These are phyloP conservation scores for Xylaria telfairii DNA, from an alignment of 495 filamentous ascomycete genomes.

Conservation along the genomic window DNA sequence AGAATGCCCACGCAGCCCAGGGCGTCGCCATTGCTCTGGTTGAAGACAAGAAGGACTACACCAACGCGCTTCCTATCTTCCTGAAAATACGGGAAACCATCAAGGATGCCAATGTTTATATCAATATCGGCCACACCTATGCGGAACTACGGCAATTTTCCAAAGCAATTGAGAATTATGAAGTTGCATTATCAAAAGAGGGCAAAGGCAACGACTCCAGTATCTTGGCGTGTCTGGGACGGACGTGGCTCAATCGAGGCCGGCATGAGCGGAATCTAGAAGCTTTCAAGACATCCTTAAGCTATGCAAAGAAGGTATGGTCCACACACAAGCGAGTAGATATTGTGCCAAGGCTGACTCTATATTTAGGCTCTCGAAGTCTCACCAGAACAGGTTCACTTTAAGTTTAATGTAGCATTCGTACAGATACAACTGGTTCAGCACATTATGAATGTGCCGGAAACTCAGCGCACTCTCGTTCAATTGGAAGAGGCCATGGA, in stretches of 20 bases:
- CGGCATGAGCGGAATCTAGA: constrained; percentile 77
- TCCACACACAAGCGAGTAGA: constrained; percentile 19
- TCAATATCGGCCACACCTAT: constrained; percentile 93
- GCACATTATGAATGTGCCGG: constrained; percentile 73
- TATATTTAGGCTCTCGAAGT: constrained; percentile 68
- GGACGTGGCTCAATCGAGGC: constrained; percentile 89
- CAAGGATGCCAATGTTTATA: constrained; percentile 81
- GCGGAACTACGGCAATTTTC: constrained; percentile 86
- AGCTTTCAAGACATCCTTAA: constrained; percentile 85
- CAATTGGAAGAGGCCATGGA: constrained; percentile 78
- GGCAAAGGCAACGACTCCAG: constrained; percentile 74
- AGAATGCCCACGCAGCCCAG: constrained; percentile 95
- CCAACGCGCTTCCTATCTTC: constrained; percentile 81
- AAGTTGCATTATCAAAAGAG: constrained; percentile 84
- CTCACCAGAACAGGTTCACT: constrained; percentile 82
- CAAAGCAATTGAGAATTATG: constrained; percentile 92
- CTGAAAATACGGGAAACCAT: constrained; percentile 86
- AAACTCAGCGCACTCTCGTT: constrained; percentile 74
- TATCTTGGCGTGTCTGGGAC: constrained; percentile 88
- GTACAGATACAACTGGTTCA: constrained; percentile 92
- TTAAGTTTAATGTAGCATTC: constrained; percentile 97
- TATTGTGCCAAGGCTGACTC: constrained; percentile 33
- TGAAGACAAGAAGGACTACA: constrained; percentile 89
- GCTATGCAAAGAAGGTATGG: constrained; percentile 76
- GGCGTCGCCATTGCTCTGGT: constrained; percentile 92